Conservation (phyloP, 2,329 filamentous ascomycete species). For the Coleophoma crateriformis region DNA sequence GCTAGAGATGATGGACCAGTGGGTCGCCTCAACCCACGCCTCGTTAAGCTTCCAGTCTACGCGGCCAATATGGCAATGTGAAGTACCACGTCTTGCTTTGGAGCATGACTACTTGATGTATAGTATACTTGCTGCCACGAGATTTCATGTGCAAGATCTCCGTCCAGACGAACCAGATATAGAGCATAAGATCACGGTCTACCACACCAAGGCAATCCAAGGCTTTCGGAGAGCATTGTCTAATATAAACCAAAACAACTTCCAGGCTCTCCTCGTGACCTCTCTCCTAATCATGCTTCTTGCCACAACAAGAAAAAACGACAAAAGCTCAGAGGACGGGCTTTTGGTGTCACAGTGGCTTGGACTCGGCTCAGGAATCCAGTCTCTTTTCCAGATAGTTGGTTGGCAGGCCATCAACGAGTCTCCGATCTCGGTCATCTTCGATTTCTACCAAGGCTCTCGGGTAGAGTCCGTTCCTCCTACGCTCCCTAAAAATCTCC, state of each 20-base stretch:
- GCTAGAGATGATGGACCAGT: background rate
- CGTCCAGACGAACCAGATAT: background rate
- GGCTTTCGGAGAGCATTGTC: background rate
- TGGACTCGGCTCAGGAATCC: background rate
- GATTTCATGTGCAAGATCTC: background rate
- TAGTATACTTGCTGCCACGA: background rate
- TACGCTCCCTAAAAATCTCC: background rate
- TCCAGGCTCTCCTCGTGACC: slow-evolving; percentile 1
- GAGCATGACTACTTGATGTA: background rate
- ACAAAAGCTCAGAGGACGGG: background rate
- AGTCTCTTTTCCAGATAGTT: background rate
- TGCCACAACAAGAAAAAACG: background rate
- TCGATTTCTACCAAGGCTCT: background rate
- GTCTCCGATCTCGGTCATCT: background rate
- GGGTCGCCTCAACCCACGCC: background rate
- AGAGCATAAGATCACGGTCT: background rate
- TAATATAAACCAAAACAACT: background rate
- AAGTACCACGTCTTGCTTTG: background rate
- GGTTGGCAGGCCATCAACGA: background rate
- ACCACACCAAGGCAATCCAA: background rate
- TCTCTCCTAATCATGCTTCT: background rate
- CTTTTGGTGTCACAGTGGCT: background rate
- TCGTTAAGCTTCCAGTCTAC: background rate
- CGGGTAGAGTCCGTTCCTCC: background rate
- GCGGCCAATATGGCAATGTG: background rate